Conservation (phyloP, 768 basidiomycete genomes). For the Leccinum barrowsii region DNA sequence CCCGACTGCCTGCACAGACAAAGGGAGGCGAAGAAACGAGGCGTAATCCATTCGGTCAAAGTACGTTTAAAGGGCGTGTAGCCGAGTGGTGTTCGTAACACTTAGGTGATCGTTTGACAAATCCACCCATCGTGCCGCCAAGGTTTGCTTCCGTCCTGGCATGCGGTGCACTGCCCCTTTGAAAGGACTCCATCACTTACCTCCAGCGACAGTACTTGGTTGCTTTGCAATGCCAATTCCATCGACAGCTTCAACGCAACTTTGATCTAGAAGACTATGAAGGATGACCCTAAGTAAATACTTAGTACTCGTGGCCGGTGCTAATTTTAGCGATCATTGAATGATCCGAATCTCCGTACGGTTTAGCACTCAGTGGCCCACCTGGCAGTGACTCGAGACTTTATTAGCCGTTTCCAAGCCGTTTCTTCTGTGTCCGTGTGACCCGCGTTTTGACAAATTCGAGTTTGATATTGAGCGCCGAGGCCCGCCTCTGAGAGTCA, state of each 20-base stretch:
- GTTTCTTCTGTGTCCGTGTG: no score
- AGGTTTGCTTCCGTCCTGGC: background rate
- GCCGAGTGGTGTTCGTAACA: background rate
- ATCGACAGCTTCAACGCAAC: background rate
- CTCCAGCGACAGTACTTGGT: background rate
- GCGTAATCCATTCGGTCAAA: background rate
- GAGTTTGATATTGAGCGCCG: no score
- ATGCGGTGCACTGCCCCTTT: background rate
- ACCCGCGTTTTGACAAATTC: no score
- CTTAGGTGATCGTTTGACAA: background rate
- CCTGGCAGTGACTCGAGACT: no score
- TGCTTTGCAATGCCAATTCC: background rate
- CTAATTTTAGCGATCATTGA: background rate
- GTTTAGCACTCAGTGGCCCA: no score
- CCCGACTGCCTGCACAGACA: background rate
- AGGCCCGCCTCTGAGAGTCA: no score
- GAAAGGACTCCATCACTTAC: background rate
- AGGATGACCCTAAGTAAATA: background rate
- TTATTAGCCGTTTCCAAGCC: no score
- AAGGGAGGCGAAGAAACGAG: background rate
- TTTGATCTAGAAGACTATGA: no score
- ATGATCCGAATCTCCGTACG: no score
- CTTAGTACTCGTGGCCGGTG: background rate
- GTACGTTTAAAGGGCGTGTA: background rate
- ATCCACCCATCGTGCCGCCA: background rate